Evolutionary conservation across 2,329 filamentous ascomycete species (phyloP).

Genomic region (Tothia fuscella): DNA sequence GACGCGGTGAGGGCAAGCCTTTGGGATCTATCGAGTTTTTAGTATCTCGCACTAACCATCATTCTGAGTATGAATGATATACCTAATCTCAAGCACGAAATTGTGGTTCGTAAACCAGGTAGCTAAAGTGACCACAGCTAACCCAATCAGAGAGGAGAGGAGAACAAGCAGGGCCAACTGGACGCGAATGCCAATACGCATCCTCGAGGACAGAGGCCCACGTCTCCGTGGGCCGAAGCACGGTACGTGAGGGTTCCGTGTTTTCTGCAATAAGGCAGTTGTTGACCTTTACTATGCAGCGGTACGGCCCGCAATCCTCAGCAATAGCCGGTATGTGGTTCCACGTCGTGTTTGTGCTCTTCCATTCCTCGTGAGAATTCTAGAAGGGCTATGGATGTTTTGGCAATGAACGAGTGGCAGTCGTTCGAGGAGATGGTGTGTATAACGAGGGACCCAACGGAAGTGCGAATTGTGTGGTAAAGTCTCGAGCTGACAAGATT

Average conservation of each 20-base stretch:
- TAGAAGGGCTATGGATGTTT: neutral
- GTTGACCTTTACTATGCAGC: neutral
- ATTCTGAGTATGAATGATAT: conserved; percentile 11
- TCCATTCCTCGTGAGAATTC: conserved; percentile 1
- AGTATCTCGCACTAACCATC: conserved; percentile 3
- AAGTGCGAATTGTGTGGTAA: too few relatives aligned
- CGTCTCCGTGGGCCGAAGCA: neutral
- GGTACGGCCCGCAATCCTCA: neutral
- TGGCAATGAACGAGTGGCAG: too few relatives aligned
- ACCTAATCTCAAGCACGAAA: conserved; percentile 47
- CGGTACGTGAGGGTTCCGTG: neutral
- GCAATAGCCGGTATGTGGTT: neutral
- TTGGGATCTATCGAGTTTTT: conserved; percentile 1
- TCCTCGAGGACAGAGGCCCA: neutral
- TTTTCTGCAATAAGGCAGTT: neutral
- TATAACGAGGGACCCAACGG: too few relatives aligned
- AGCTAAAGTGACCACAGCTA: conserved; percentile 70
- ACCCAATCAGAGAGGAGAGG: conserved; percentile 57
- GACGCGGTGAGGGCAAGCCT: conserved; percentile 66
- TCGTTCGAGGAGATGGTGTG: too few relatives aligned
- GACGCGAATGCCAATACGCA: conserved; percentile 67
- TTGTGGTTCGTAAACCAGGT: conserved; percentile 52
- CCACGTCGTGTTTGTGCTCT: neutral
- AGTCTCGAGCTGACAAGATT: too few relatives aligned
- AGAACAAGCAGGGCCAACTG: conserved; percentile 76